phyloP scores from a whole-genome alignment of 345 rosid species.

The Lumnitzera littorea region DNA sequence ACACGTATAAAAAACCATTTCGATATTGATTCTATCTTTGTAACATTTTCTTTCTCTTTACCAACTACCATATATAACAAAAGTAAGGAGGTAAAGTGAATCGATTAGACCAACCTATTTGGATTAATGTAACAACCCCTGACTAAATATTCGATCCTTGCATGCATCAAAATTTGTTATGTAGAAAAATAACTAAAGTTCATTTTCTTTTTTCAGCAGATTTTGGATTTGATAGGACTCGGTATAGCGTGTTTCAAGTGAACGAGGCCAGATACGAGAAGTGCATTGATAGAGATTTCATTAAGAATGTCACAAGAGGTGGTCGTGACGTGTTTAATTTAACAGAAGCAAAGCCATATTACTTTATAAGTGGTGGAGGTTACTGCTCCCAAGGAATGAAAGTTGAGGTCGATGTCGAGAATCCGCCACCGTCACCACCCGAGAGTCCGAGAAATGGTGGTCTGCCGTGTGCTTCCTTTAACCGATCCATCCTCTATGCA shows the following conservation, averaged over 20 bases:
- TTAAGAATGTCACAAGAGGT: constrained; percentile 46
- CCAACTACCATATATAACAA: too few species aligned
- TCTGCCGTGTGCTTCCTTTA: neutral
- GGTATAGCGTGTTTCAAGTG: constrained; percentile 46
- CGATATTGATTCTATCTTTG: too few species aligned
- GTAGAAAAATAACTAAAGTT: too few species aligned
- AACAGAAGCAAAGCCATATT: constrained; percentile 33
- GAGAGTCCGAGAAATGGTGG: too few species aligned
- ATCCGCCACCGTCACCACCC: neutral
- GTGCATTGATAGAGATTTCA: constrained; percentile 38
- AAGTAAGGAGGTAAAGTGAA: too few species aligned
- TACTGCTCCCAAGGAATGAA: constrained; percentile 57
- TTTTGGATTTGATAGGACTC: constrained; percentile 39
- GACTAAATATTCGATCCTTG: too few species aligned
- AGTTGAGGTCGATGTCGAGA: constrained; percentile 26
- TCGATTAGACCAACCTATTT: too few species aligned
- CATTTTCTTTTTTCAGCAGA: neutral
- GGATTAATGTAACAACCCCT: too few species aligned
- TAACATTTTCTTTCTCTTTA: too few species aligned
- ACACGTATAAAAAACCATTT: too few species aligned
- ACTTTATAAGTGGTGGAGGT: constrained; percentile 55
- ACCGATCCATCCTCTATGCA: neutral
- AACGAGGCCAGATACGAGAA: constrained; percentile 46
- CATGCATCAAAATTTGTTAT: too few species aligned
- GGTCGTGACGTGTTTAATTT: constrained; percentile 63